Evolutionary conservation across 2,329 filamentous ascomycete species (phyloP).

Genomic region (Diplocarpon rosae): DNA sequence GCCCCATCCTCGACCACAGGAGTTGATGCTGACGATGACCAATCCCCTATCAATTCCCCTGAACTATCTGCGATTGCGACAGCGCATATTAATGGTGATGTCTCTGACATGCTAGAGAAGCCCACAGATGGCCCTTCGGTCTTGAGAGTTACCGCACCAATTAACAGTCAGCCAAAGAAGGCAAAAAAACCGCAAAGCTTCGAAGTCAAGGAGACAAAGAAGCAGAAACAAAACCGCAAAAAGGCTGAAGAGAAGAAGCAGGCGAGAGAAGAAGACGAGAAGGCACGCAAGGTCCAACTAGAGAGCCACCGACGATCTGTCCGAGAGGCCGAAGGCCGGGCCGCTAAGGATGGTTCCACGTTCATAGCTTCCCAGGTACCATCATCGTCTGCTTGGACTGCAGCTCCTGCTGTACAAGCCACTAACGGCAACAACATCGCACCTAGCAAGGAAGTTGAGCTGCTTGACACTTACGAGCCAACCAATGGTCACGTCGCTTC

Average conservation of each 20-base stretch:
- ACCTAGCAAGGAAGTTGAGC: constrained; percentile 32
- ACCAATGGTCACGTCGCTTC: constrained; percentile 24
- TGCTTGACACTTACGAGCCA: constrained; percentile 47
- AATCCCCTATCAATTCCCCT: constrained; percentile 60
- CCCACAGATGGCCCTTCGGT: constrained; percentile 57
- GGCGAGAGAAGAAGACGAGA: constrained; percentile 66
- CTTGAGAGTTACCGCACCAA: constrained; percentile 63
- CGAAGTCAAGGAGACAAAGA: constrained; percentile 74
- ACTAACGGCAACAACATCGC: constrained; percentile 18
- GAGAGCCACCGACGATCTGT: constrained; percentile 78
- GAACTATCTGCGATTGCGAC: constrained; percentile 40
- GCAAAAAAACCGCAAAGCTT: constrained; percentile 36
- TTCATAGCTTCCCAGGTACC: constrained; percentile 38
- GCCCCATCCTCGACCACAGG: constrained; percentile 60
- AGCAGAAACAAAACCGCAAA: constrained; percentile 84
- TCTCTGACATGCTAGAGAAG: constrained; percentile 87
- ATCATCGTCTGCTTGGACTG: constrained; percentile 35
- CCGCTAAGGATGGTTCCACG: constrained; percentile 67
- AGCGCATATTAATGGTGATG: constrained; percentile 38
- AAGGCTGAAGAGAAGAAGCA: constrained; percentile 76
- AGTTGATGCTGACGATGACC: constrained; percentile 71
- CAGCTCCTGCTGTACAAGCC: constrained; percentile 20
- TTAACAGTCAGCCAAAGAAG: constrained; percentile 49
- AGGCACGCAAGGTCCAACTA: constrained; percentile 60
- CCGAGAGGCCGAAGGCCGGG: constrained; percentile 69